Evolutionary conservation across 2,329 filamentous ascomycete species (phyloP), one percentile per base, ranked within the genome.

Genomic region (Didymella lethalis): DNA sequence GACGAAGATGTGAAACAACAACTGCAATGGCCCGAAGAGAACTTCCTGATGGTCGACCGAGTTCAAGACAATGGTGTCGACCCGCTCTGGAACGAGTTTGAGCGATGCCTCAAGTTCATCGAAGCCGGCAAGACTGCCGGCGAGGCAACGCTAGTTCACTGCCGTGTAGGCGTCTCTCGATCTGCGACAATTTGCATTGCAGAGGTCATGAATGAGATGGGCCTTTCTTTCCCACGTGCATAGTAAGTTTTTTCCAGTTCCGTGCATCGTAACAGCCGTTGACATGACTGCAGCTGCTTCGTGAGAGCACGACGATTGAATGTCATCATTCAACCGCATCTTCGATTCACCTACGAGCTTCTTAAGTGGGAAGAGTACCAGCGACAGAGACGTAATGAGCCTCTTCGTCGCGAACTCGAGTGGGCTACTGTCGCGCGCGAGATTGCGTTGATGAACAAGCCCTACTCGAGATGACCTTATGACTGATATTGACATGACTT

Each of bases 21-120:
- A 31, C 86, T 90, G 34, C 80, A 82, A 47, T 97, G 93, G 92
- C 91, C 90, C 0, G 69, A 79, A 11, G 89, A 94, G 34, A 95
- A 96, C 65, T 80, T 97, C 18, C 87, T 95, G 73, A 85, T 89
- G 67, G 86, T 99, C 32, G 88, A 94, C 71, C 86, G 90, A 14
- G 92, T 99, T 6, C 95, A 98, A 74, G 95, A 99, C 72, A 99
- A 99, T 72, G 95, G 95, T 4, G 95, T 98, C 61, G 95, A 99
- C 77, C 90, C 93, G 4, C 80, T 99, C 68, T 96, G 89, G 31
- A 86, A 90, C 32, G 91, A 97, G 66, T 96, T 98, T 77, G 85
- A 88, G 67, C 84, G 89, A 38, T 98, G 94, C 72, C 82, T 99
- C 45, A 87, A 91, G 28, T 99, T 98, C 70, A 97, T 99, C 75